Evolutionary conservation across 192 early-diverging fungal genomes (phyloP).

Genomic region (Coemansia sp.): DNA sequence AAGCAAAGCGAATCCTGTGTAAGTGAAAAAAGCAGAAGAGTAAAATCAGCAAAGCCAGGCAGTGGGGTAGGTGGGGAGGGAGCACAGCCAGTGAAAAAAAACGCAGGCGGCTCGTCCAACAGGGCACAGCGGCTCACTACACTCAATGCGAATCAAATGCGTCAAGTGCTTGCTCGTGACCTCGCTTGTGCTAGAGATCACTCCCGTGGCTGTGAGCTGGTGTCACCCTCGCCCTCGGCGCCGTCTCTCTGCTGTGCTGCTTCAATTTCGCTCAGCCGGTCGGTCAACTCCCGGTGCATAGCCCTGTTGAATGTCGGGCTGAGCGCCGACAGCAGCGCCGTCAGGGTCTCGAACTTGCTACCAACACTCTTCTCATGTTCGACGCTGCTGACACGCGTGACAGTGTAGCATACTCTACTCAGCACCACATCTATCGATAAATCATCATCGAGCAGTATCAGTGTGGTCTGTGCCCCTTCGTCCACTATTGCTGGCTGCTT

Average conservation of each 20-base stretch:
- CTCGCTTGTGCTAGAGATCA: not conserved
- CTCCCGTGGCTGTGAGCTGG: not conserved
- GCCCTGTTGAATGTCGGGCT: constrained; percentile 26
- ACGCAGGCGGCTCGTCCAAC: not conserved
- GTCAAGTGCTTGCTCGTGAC: not conserved
- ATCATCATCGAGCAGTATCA: constrained; percentile 15
- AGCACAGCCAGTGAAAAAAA: not conserved
- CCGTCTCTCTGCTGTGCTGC: not conserved
- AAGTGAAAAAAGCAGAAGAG: constrained; percentile 3
- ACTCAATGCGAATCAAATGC: not conserved
- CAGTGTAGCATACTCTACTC: constrained; percentile 17
- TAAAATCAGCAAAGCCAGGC: constrained; percentile 2
- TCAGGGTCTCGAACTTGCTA: constrained; percentile 23
- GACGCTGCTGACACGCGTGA: not conserved
- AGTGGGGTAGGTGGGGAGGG: not conserved
- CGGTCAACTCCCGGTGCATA: constrained; percentile 23
- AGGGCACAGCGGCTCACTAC: not conserved
- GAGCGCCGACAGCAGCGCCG: constrained; percentile 19
- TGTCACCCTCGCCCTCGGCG: not conserved
- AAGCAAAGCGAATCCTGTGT: not conserved
- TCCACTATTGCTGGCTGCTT: not conserved
- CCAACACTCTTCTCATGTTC: not conserved
- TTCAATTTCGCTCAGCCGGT: constrained; percentile 12
- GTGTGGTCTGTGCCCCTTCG: not conserved
- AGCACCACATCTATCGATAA: not conserved